Percentiles rank a stretch among this genome's conserved stretches.
phyloP scores from a whole-genome alignment of 2,329 filamentous ascomycete genomes.

The Cladobotryum mycophilum region DNA sequence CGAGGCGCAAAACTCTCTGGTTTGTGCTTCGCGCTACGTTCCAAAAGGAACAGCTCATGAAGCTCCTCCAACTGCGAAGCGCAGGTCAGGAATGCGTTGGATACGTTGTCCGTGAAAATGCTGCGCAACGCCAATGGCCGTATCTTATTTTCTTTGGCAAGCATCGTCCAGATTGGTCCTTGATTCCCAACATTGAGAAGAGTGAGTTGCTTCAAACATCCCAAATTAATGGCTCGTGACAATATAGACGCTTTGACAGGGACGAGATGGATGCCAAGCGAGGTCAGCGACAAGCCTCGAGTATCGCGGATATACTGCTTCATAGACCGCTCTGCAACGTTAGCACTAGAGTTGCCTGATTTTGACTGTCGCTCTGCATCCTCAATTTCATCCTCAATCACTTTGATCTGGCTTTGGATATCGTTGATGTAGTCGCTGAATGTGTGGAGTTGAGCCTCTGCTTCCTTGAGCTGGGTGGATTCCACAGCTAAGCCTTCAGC shows the following conservation, averaged over 20 bases:
- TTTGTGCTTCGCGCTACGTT: constrained; percentile 45
- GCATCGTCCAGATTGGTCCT: constrained; percentile 50
- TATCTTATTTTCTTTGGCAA: constrained; percentile 48
- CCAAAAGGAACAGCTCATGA: constrained; percentile 54
- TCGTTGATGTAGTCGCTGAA: constrained; percentile 28
- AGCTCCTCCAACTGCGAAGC: constrained; percentile 47
- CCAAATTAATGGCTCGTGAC: constrained; percentile 49
- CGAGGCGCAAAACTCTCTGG: constrained; percentile 48
- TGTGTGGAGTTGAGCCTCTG: constrained; percentile 20
- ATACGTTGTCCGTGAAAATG: constrained; percentile 60
- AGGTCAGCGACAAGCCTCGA: constrained; percentile 50
- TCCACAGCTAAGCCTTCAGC: constrained; percentile 18
- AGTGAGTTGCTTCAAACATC: constrained; percentile 49
- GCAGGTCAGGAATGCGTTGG: constrained; percentile 46
- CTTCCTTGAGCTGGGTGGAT: constrained; percentile 18
- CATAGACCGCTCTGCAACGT: constrained; percentile 24
- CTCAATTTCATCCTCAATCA: constrained; percentile 31
- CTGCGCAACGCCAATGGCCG: constrained; percentile 47
- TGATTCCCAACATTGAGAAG: constrained; percentile 60
- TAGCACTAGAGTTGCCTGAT: constrained; percentile 3
- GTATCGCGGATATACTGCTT: constrained; percentile 51
- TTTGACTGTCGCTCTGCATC: constrained; percentile 1
- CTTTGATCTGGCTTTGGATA: constrained; percentile 27
- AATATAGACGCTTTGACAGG: constrained; percentile 55
- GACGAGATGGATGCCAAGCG: constrained; percentile 51